Base-by-base conservation (phyloP, 2,329 filamentous ascomycete species). In the Hyphodiscus sp. region DNA sequence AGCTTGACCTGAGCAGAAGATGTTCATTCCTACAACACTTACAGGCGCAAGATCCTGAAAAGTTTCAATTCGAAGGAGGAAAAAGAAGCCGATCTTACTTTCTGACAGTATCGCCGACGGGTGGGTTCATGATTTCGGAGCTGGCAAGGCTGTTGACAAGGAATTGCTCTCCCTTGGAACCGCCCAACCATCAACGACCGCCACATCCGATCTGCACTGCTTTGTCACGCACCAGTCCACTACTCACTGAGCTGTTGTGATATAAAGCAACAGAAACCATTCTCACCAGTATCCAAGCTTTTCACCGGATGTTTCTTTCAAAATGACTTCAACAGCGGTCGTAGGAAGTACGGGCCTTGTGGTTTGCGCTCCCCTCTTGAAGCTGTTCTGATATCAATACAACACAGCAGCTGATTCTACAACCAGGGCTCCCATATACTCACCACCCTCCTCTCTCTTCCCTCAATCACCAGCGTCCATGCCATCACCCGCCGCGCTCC, bases 361-460 rank as follows among this genome's bases (percentile, higher is more conserved):
- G 55, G 75, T 77, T 71, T 62, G 73, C 65, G 11, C 42, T 13
- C 19, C 9, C 10, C 29, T 19, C 26, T 16, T 45, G 18, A 42
- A 42, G 10, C 41, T 16, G 10, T 3, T 11, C 15, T 4, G 41
- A 19, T 16, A 16, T n/a, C n/a, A n/a, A n/a, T n/a, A 42, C 41
- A 18, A 11, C 10, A 18, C 42, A 44, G n/a, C 48, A n/a, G 45
- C 49, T 55, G 54, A 61, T 15, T 47, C 50, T 53, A 41, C 45
- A 47, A 30, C 23, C 18, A 67, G 65, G 91, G 92, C 67, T 82
- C 81, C 50, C 75, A 88, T 67, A 91, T 96, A 68, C 83, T 96
- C 65, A 70, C 74, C 7, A 76, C 73, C n/a, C 75, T 89, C 45
- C 77, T 89, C 63, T 67, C 76, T 15, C 71, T 77, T 51, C 73